phyloP scores from a whole-genome alignment of 1,284 basidiomycete species.

The Cutaneotrichosporon mucoides region DNA sequence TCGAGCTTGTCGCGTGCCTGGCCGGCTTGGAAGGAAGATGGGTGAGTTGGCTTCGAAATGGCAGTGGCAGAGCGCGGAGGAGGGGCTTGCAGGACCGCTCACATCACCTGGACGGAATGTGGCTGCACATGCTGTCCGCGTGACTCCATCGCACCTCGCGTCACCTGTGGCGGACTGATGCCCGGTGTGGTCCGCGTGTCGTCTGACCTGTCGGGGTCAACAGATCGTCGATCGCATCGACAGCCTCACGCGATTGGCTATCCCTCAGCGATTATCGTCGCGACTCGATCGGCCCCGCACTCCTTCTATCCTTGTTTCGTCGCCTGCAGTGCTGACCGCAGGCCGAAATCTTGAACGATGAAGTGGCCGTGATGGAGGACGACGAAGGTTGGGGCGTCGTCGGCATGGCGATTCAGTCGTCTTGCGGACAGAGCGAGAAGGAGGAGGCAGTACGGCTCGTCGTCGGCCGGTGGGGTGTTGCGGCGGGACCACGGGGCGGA shows the following conservation, averaged over 20 bases:
- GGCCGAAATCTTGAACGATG: conserved; percentile 33
- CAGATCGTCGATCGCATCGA: no score
- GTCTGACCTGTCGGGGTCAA: no score
- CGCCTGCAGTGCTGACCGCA: conserved; percentile 14
- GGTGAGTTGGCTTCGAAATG: conserved; percentile 29
- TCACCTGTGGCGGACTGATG: no score
- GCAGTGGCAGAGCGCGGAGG: no score
- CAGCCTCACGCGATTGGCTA: no score
- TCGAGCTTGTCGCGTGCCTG: conserved; percentile 38
- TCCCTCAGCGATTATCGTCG: no score
- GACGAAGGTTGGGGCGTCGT: conserved; percentile 78
- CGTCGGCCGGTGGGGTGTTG: conserved; percentile 65
- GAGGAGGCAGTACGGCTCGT: conserved; percentile 82
- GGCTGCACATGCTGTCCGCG: no score
- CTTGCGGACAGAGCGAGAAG: conserved; percentile 68
- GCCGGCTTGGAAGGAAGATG: conserved; percentile 28
- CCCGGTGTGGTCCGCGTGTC: no score
- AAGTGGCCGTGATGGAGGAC: conserved; percentile 55
- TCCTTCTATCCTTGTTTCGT: not conserved
- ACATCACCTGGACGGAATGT: no score
- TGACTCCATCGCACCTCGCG: no score
- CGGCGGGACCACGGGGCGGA: conserved; percentile 27
- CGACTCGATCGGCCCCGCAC: no score
- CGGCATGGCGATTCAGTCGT: conserved; percentile 70
- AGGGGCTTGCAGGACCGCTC: no score